Evolutionary conservation across 306 rosid species (phyloP), one percentile per base, ranked within the genome.

Genomic region (Inga leiocalycina): DNA sequence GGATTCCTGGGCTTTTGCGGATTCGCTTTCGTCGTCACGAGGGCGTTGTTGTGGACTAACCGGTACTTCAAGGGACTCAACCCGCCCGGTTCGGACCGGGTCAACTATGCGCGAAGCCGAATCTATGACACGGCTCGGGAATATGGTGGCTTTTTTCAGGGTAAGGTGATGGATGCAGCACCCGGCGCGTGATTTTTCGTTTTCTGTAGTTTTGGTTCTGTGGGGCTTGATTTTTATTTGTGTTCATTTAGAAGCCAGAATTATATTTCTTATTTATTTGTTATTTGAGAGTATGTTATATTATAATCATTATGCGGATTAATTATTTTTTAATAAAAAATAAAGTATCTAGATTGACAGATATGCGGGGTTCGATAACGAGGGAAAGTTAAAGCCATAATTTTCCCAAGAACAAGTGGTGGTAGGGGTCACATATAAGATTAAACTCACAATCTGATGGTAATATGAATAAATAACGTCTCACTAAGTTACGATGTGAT

Each of bases 121-220:
- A 88, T 96, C 73, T 93, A 88, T 49, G 93, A 92, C 75, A 94
- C 99, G 1, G 99, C 98, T 0, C 83, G 86, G 57, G 98, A 95
- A 84, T 95, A 92, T 32, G 99, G 97, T 27, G 97, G 91, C 10
- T 92, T 91, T 79, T 90, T 93, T 86, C 96, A 95, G 59, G 84
- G 87, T 67, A 93, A 90, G 87, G 93, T 85, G 0, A 96, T 91
- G 79, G 99, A 93, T 73, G 98, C 97, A 0, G 98, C 99, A 3
- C 98, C 99, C 0, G 98, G 98, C 2, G 98, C 99, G n/a, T 96
- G 83, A 86, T 3, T 37, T 32, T 45, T 0, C 16, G n/a, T 69
- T 39, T 35, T 19, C 49, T 16, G 27, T 22, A 2, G 17, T 71
- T 71, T 43, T 22, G 75, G 35, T 6, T 71, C 13, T 44, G 45